Evolutionary conservation across 768 basidiomycete species (phyloP).

Genomic region (Crucibulum laeve): DNA sequence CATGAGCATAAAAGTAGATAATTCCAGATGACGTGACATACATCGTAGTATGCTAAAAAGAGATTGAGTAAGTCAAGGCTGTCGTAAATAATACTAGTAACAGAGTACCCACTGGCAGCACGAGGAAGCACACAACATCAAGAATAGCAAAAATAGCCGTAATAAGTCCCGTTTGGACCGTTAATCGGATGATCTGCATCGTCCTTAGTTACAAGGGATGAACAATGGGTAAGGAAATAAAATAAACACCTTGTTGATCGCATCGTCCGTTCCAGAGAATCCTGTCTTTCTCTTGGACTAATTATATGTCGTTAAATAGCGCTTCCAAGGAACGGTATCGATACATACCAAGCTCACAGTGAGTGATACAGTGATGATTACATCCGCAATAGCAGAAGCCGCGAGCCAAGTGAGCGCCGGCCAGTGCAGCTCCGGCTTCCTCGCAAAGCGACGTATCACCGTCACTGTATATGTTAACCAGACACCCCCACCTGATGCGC

Average conservation of each 20-base stretch:
- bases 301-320: not conserved
- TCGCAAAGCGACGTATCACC: slow-evolving; percentile 18
- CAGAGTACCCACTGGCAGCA: slow-evolving; percentile 13
- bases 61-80: not conserved
- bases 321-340: not conserved
- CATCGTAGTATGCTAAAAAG: slow-evolving; percentile 17
- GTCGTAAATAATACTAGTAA: not conserved
- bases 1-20: not conserved
- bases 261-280: slow-evolving; percentile 27
- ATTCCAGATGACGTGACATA: slow-evolving; percentile 5
- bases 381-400: slow-evolving; percentile 38
- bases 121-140: slow-evolving; percentile 25
- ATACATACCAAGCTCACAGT: slow-evolving; percentile 36
- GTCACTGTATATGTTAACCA: slow-evolving; percentile 23
- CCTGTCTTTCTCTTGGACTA: slow-evolving; percentile 34
- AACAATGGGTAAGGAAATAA: not conserved
- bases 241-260: slow-evolving; percentile 17
- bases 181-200: slow-evolving; percentile 12
- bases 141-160: slow-evolving; percentile 21
- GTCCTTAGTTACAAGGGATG: not conserved
- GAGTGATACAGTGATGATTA: slow-evolving; percentile 40
- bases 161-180: slow-evolving; percentile 25
- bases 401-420: slow-evolving; percentile 40
- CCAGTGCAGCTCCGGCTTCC: slow-evolving; percentile 23
- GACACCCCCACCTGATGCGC: slow-evolving; percentile 24